A percentile compares a stretch with the other conserved stretches of the same genome.
Evolutionary conservation across 192 early-diverging fungal genomes (phyloP).

Genomic region (Thamnidium elegans): DNA sequence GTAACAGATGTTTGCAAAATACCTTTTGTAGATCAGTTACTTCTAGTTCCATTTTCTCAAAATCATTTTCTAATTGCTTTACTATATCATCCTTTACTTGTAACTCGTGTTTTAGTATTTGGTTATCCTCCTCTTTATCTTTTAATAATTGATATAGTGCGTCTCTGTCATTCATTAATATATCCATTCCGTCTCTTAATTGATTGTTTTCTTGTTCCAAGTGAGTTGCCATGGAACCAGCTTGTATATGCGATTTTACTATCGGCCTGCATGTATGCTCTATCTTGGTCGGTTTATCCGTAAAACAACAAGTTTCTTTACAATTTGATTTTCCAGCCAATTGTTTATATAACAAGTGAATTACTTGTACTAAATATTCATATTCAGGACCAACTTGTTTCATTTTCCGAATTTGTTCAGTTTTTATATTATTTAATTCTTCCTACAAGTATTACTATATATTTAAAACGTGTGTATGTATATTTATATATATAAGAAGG

Average conservation of each 20-base stretch:
- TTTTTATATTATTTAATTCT: conserved; percentile 28
- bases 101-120: conserved; percentile 36
- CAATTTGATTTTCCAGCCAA: conserved; percentile 30
- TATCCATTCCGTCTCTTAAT: conserved; percentile 17
- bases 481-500: background rate
- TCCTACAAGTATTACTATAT: conserved; percentile 4
- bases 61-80: conserved; percentile 38
- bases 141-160: conserved; percentile 21
- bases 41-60: conserved; percentile 33
- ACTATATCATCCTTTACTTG: conserved; percentile 36
- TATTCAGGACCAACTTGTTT: conserved; percentile 39
- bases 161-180: conserved; percentile 23
- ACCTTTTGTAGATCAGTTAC: conserved; percentile 33
- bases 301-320: conserved; percentile 37
- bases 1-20: background rate
- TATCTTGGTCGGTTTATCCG: conserved; percentile 25
- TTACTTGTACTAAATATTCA: conserved; percentile 43
- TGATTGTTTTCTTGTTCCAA: conserved; percentile 29
- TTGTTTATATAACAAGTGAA: conserved; percentile 38
- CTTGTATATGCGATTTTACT: conserved; percentile 25
- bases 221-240: conserved; percentile 10
- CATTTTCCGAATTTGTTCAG: conserved; percentile 29
- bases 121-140: conserved; percentile 33
- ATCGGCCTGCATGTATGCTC: conserved; percentile 37
- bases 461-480: background rate